These are phyloP conservation scores for Trichoderma oligosporum DNA, from an alignment of 2,329 filamentous ascomycete species.

Conservation along the genomic window DNA sequence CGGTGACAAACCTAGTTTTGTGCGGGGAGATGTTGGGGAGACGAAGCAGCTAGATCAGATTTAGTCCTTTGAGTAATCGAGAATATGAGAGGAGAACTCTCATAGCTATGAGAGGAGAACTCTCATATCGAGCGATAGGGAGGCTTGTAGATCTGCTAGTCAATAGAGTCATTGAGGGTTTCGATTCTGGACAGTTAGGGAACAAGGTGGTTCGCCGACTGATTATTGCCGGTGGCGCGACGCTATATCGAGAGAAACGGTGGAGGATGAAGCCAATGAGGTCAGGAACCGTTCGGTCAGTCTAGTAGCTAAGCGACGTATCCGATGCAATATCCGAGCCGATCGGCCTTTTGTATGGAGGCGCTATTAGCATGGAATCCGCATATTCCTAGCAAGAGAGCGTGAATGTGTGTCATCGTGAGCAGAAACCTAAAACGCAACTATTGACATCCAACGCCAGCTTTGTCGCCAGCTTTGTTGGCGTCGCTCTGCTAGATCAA, in stretches of 20 bases:
- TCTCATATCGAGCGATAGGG: not conserved
- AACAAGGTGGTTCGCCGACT: not conserved
- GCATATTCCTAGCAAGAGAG: not conserved
- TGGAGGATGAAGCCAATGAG: not conserved
- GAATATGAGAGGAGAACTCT: not conserved
- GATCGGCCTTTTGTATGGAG: slow-evolving; percentile 18
- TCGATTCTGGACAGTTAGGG: not conserved
- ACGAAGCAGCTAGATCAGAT: not conserved
- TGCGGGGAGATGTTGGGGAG: slow-evolving; percentile 14
- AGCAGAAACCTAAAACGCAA: no score
- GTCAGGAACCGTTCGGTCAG: not conserved
- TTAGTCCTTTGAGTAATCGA: not conserved
- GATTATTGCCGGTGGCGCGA: slow-evolving; percentile 6
- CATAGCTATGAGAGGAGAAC: no score
- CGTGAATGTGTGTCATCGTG: no score
- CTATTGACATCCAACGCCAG: no score
- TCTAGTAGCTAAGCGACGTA: slow-evolving; percentile 17
- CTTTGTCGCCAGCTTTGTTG: no score
- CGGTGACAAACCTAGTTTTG: not conserved
- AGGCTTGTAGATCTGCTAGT: not conserved
- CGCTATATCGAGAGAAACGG: not conserved
- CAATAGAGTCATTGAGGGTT: not conserved
- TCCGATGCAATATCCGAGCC: slow-evolving; percentile 31
- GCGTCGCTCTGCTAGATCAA: no score
- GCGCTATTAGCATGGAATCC: not conserved